A percentile compares a stretch with the other conserved stretches of the same genome.
phyloP scores from a whole-genome alignment of 179 eudicot genomes.

The Heliamphora ciliata region DNA sequence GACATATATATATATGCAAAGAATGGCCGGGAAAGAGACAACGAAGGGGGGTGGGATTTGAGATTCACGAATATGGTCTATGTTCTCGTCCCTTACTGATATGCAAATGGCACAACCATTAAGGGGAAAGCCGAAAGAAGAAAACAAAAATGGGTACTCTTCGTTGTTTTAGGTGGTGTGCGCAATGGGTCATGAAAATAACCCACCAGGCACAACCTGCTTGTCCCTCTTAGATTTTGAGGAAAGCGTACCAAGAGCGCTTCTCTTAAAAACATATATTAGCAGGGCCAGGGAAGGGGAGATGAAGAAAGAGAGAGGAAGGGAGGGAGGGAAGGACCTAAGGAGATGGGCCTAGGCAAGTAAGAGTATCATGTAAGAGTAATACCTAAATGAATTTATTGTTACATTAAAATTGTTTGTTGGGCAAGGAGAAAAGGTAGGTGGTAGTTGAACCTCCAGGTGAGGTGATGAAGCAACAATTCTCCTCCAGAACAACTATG shows the following conservation, averaged over 20 bases:
- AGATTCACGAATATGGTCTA: constrained; percentile 9
- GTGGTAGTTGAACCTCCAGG: constrained; percentile 55
- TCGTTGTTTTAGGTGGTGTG: not conserved
- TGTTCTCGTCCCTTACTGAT: not conserved
- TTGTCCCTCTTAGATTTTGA: not conserved
- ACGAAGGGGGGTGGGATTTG: not conserved
- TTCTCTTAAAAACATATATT: not conserved
- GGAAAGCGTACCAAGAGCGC: constrained; percentile 4
- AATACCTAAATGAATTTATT: constrained; percentile 20
- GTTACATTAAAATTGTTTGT: constrained; percentile 40
- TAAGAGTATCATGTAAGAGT: not conserved
- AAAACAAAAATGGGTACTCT: not conserved
- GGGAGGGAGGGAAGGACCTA: constrained; percentile 16
- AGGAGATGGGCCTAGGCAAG: not conserved
- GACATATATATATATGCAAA: too few relatives aligned
- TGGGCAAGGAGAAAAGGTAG: constrained; percentile 34
- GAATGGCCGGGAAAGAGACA: not conserved
- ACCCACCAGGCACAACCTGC: constrained; percentile 11
- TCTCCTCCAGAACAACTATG: constrained; percentile 21
- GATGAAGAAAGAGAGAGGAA: constrained; percentile 13
- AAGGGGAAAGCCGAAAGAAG: not conserved
- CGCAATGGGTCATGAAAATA: constrained; percentile 16
- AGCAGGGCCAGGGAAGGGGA: not conserved
- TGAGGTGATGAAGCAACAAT: constrained; percentile 8
- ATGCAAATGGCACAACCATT: not conserved